Conservation (phyloP, 257 asterid species). For the Coffea eugenioides region DNA sequence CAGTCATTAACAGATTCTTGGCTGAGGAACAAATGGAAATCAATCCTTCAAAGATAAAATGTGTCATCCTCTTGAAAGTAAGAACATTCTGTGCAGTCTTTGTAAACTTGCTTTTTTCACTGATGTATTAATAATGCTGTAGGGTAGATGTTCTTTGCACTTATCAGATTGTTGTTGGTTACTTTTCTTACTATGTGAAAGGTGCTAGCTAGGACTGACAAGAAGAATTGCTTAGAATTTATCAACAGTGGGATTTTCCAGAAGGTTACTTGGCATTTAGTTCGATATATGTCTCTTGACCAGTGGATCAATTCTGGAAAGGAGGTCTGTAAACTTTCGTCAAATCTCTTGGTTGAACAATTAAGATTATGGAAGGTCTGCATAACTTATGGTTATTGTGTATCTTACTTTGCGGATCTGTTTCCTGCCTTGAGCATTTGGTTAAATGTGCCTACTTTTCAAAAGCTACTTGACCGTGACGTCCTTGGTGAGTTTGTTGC, state of each 20-base stretch:
- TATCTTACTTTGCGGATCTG: slow-evolving; percentile 60
- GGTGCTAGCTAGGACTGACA: slow-evolving; percentile 71
- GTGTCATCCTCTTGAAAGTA: slow-evolving; percentile 75
- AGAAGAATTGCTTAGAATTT: slow-evolving; percentile 56
- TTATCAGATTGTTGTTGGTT: not conserved
- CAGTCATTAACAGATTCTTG: slow-evolving; percentile 63
- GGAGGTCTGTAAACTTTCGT: slow-evolving; percentile 67
- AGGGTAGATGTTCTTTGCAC: not conserved
- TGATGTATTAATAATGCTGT: not conserved
- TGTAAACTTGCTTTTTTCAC: not conserved
- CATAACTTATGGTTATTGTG: slow-evolving; percentile 56
- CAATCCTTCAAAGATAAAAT: slow-evolving; percentile 64
- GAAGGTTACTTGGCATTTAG: slow-evolving; percentile 83
- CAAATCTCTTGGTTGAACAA: slow-evolving; percentile 82
- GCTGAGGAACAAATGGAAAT: slow-evolving; percentile 51
- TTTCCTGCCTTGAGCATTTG: slow-evolving; percentile 70
- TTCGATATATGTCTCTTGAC: slow-evolving; percentile 53
- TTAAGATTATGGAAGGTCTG: slow-evolving; percentile 83
- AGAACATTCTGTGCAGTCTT: slow-evolving; percentile 19
- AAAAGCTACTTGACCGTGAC: slow-evolving; percentile 45
- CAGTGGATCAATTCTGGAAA: slow-evolving; percentile 70
- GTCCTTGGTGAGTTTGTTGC: slow-evolving; percentile 67
- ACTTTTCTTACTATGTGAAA: slow-evolving; percentile 32
- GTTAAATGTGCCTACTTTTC: slow-evolving; percentile 65
- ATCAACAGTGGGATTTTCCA: slow-evolving; percentile 58